Conservation (phyloP, 148 eudicot species). For the Silene latifolia region DNA sequence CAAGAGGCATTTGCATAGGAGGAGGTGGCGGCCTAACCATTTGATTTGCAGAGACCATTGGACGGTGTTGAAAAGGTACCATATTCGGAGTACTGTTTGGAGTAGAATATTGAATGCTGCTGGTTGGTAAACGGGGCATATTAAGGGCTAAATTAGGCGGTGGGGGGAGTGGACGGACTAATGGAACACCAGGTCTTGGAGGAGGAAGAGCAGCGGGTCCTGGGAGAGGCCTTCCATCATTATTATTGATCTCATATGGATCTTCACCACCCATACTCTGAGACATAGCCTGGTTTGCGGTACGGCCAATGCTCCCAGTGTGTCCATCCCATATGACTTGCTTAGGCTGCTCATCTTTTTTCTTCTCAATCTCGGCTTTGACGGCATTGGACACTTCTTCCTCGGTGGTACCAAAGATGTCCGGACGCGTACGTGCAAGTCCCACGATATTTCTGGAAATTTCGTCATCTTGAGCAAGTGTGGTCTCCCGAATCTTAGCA, state of each 20-base stretch:
- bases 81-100: constrained; percentile 37
- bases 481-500: constrained; percentile 82
- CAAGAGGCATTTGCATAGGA: constrained; percentile 56
- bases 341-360: constrained; percentile 81
- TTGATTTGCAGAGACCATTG: constrained; percentile 31
- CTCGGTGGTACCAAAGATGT: constrained; percentile 81
- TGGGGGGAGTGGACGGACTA: constrained; percentile 69
- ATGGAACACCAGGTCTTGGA: constrained; percentile 50
- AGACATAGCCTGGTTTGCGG: constrained; percentile 80
- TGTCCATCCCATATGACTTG: constrained; percentile 95
- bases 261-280: constrained; percentile 55
- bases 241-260: constrained; percentile 37
- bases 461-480: constrained; percentile 82
- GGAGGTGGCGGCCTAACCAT: constrained; percentile 55
- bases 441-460: constrained; percentile 73
- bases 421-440: constrained; percentile 82
- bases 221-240: constrained; percentile 45
- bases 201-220: constrained; percentile 82
- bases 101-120: constrained; percentile 42
- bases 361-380: constrained; percentile 78
- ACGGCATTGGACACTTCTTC: constrained; percentile 91
- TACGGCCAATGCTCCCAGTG: constrained; percentile 79
- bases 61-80: constrained; percentile 54
- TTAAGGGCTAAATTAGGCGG: constrained; percentile 62
- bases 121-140: constrained; percentile 55